Evolutionary conservation across 1,284 basidiomycete genomes (phyloP).

Genomic region (Sporisorium scitamineum): DNA sequence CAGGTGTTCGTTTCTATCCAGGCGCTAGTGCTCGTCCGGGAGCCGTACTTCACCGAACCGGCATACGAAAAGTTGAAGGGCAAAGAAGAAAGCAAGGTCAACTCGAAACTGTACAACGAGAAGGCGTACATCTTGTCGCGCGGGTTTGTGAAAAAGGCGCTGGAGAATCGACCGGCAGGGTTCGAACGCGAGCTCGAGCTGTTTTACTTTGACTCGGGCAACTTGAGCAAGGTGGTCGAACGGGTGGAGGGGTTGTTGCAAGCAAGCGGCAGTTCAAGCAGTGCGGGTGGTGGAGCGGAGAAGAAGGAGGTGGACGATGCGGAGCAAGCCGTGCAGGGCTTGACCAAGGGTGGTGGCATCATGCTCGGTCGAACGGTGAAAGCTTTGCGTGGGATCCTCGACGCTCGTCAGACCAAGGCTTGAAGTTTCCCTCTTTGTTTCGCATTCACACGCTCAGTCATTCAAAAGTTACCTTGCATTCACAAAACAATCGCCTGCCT

Average conservation of each 20-base stretch:
- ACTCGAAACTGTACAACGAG: constrained; percentile 81
- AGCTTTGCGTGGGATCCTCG: constrained; percentile 6
- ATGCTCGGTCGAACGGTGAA: constrained; percentile 39
- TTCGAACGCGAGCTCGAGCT: constrained; percentile 80
- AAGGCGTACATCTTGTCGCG: constrained; percentile 91
- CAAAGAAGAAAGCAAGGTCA: constrained; percentile 87
- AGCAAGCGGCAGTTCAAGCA: not conserved
- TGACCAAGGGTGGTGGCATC: constrained; percentile 49
- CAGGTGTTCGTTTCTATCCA: constrained; percentile 95
- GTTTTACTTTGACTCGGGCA: constrained; percentile 74
- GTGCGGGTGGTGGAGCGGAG: not conserved
- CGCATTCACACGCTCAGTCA: not conserved
- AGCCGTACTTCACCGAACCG: constrained; percentile 75
- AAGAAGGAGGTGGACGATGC: constrained; percentile 50
- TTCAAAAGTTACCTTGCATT: not conserved
- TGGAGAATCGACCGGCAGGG: constrained; percentile 80
- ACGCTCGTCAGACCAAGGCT: not conserved
- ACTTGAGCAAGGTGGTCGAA: constrained; percentile 31
- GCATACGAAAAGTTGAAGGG: constrained; percentile 68
- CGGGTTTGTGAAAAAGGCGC: constrained; percentile 85
- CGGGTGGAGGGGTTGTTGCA: constrained; percentile 21
- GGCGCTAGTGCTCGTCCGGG: constrained; percentile 88
- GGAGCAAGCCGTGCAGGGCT: constrained; percentile 63
- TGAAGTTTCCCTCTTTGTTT: not conserved
- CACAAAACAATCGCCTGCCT: not conserved